These are phyloP conservation scores for Penicillium desertorum DNA, from an alignment of 495 filamentous ascomycete genomes.

Conservation along the genomic window DNA sequence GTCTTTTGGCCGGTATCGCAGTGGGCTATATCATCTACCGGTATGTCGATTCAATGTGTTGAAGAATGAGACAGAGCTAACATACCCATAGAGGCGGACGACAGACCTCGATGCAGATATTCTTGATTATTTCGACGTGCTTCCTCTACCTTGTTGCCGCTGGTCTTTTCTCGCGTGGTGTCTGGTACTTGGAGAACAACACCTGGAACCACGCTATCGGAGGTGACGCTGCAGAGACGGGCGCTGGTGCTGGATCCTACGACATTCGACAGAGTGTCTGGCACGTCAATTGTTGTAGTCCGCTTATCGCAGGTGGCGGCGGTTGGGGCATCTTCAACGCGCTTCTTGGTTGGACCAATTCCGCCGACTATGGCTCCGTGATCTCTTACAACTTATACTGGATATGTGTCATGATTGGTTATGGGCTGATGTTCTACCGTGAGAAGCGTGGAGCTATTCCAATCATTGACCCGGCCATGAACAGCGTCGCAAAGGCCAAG, in stretches of 20 bases:
- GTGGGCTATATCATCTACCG: slow-evolving; percentile 76
- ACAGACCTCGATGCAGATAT: slow-evolving; percentile 67
- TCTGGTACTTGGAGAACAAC: slow-evolving; percentile 70
- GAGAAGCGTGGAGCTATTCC: slow-evolving; percentile 27
- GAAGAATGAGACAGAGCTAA: not conserved
- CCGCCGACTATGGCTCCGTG: slow-evolving; percentile 75
- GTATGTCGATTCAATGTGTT: slow-evolving; percentile 46
- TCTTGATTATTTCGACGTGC: slow-evolving; percentile 78
- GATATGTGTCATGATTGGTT: slow-evolving; percentile 45
- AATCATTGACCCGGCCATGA: slow-evolving; percentile 24
- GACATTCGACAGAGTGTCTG: slow-evolving; percentile 82
- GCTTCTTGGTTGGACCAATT: slow-evolving; percentile 79
- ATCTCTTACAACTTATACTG: slow-evolving; percentile 90
- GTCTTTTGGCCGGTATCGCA: slow-evolving; percentile 58
- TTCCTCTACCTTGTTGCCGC: slow-evolving; percentile 85
- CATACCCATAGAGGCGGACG: slow-evolving; percentile 53
- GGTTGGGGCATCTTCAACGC: slow-evolving; percentile 94
- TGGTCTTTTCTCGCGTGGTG: slow-evolving; percentile 72
- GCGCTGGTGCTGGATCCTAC: slow-evolving; percentile 81
- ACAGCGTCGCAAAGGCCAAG: slow-evolving; percentile 14
- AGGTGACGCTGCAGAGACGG: slow-evolving; percentile 71
- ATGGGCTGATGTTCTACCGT: slow-evolving; percentile 27
- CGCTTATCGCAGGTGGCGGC: slow-evolving; percentile 65
- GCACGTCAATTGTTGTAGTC: slow-evolving; percentile 91
- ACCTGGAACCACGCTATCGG: slow-evolving; percentile 66